phyloP scores from a whole-genome alignment of 2,329 filamentous ascomycete species.

The Colletotrichum godetiae region DNA sequence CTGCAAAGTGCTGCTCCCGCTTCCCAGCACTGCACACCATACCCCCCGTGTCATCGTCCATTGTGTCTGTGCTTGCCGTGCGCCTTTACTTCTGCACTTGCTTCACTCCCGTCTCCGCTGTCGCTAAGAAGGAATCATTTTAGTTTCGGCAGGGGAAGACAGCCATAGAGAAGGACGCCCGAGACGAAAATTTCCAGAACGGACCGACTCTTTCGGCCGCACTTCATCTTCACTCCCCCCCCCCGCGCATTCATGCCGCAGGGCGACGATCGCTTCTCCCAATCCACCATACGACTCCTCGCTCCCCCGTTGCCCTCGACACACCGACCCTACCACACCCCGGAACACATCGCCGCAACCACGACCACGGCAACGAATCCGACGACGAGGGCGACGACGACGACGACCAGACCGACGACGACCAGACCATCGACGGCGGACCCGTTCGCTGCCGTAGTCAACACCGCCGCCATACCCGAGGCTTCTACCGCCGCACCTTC shows the following conservation, averaged over 20 bases:
- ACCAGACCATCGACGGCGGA: background rate
- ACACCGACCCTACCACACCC: constrained; percentile 13
- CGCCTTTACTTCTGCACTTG: constrained; percentile 16
- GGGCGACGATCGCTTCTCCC: constrained; percentile 32
- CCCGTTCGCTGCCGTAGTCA: constrained; percentile 4
- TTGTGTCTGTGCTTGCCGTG: constrained; percentile 17
- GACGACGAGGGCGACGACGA: constrained; percentile 9
- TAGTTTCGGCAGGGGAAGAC: constrained; percentile 36
- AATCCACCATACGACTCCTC: constrained; percentile 24
- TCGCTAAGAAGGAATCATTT: constrained; percentile 30
- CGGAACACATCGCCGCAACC: constrained; percentile 7
- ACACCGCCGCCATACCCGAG: constrained; percentile 10
- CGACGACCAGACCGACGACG: background rate
- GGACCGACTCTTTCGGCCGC: constrained; percentile 28
- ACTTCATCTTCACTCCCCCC: constrained; percentile 12
- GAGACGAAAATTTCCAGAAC: constrained; percentile 29
- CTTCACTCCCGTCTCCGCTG: constrained; percentile 24
- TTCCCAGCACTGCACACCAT: background rate
- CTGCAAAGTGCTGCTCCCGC: too few relatives aligned
- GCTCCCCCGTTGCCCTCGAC: constrained; percentile 19
- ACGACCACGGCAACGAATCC: background rate
- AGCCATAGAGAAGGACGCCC: constrained; percentile 23
- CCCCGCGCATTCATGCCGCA: constrained; percentile 37
- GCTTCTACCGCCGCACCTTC: constrained; percentile 6
- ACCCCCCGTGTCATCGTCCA: constrained; percentile 2